These are phyloP conservation scores for Lasiosphaeria ovina DNA, from an alignment of 495 filamentous ascomycete genomes.

Conservation along the genomic window DNA sequence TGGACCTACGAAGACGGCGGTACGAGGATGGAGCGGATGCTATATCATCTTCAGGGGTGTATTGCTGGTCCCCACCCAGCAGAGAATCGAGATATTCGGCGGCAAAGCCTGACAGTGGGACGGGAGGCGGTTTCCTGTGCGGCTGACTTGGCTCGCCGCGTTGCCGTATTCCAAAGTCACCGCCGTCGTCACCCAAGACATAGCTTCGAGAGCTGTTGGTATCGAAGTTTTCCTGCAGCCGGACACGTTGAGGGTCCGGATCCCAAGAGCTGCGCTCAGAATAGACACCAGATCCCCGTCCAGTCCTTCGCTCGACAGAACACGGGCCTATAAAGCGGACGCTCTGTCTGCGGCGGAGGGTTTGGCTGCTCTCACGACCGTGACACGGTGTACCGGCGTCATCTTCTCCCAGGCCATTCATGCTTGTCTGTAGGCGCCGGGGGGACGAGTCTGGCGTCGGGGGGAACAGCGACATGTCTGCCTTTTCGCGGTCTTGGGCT, in stretches of 20 bases:
- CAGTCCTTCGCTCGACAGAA: constrained; percentile 25
- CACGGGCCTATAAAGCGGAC: constrained; percentile 53
- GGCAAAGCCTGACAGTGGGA: constrained; percentile 21
- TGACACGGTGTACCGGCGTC: constrained; percentile 5
- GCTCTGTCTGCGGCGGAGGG: constrained; percentile 47
- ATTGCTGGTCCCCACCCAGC: constrained; percentile 45
- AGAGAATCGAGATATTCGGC: constrained; percentile 37
- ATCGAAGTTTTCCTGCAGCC: constrained; percentile 8
- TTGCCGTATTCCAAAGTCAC: not conserved
- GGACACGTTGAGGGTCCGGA: not conserved
- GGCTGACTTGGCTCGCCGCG: constrained; percentile 10
- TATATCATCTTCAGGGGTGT: constrained; percentile 58
- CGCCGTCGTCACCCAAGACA: constrained; percentile 3
- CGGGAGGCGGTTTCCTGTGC: constrained; percentile 16
- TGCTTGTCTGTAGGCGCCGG: constrained; percentile 13
- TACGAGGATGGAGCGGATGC: constrained; percentile 70
- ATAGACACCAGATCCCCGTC: not conserved
- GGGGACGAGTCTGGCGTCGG: constrained; percentile 27
- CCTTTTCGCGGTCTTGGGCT: constrained; percentile 49
- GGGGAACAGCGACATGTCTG: constrained; percentile 38
- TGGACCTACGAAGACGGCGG: constrained; percentile 68
- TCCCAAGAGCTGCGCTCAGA: constrained; percentile 3
- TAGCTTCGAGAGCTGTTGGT: constrained; percentile 11
- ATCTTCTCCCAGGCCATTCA: not conserved
- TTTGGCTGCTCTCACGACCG: constrained; percentile 12